These are phyloP conservation scores for Colletotrichum lentis DNA, from an alignment of 2,329 filamentous ascomycete genomes.

Conservation along the genomic window DNA sequence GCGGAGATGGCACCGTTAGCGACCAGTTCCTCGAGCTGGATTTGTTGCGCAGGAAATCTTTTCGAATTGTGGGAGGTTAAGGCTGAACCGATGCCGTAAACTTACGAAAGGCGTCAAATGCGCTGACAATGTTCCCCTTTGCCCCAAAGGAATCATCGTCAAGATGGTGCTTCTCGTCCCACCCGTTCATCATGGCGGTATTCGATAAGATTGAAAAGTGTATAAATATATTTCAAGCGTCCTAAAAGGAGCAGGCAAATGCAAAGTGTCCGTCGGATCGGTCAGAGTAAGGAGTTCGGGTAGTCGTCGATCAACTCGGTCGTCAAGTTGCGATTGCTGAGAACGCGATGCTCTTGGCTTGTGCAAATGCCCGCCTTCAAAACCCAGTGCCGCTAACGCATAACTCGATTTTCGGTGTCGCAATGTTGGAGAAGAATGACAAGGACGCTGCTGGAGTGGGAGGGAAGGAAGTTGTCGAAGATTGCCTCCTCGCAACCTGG, in stretches of 20 bases:
- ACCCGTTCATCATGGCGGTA: conserved; percentile 74
- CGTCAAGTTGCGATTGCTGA: conserved; percentile 15
- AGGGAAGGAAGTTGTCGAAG: neutral
- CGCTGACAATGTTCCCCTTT: conserved; percentile 75
- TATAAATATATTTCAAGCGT: neutral
- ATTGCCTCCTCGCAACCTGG: conserved; percentile 25
- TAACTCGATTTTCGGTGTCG: conserved; percentile 19
- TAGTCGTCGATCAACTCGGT: neutral
- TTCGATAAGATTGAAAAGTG: neutral
- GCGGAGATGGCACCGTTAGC: conserved; percentile 41
- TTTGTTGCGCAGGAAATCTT: neutral
- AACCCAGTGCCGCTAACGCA: conserved; percentile 23
- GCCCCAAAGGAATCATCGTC: conserved; percentile 84
- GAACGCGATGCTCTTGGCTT: conserved; percentile 20
- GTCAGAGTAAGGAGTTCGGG: neutral
- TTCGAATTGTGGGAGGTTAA: neutral
- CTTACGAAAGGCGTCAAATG: conserved; percentile 97
- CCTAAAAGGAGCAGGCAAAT: neutral
- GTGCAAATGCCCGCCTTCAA: conserved; percentile 36
- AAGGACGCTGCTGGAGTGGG: neutral
- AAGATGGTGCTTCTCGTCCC: conserved; percentile 69
- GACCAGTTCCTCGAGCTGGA: neutral
- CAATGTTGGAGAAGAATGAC: neutral
- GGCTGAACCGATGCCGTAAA: conserved; percentile 2
- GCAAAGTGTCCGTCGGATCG: neutral